Evolutionary conservation across 129 eudicot species (phyloP), one percentile per base, ranked within the genome.

Genomic region (Tanacetum coccineum): DNA sequence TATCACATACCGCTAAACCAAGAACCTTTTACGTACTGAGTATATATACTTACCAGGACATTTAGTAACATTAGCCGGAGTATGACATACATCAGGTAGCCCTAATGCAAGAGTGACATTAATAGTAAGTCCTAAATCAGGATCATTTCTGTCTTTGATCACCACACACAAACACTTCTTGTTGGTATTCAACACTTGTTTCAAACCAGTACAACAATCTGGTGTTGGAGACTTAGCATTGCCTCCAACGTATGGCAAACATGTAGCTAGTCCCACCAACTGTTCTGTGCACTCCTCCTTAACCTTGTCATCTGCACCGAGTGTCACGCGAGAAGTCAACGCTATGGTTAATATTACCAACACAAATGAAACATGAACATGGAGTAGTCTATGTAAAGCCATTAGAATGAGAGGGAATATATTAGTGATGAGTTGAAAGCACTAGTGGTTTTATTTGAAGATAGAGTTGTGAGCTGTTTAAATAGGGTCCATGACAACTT

Each of bases 51-150:
- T 20, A 87, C 95, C 95, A 1, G 95, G 91, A 77, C 95, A 88
- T 63, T 88, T 73, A 3, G 91, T 84, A 66, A 88, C 69, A 73
- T 88, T 85, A 49, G 96, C 93, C 1, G 93, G 89, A 26, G 87
- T 77, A 73, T 88, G 81, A 19, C 95, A 88, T 17, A 81, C 89
- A 0, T 74, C 6, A 47, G 96, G 93, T 36, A 88, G 87, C 51
- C 83, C 82, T 61, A 88, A 59, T 20, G 96, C 96, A 67, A 85
- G 93, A 3, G 96, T 85, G 64, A 77, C 93, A 62, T 88, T 88
- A 63, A 88, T 81, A 12, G 70, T 76, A 58, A 88, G 85, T 1
- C 89, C 96, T 17, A 88, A 68, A 69, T 85, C 81, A 0, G 96
- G 96, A 70, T 88, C 96, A 50, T 88, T 85, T 53, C 93, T 65